Evolutionary conservation across 768 basidiomycete species (phyloP).

Genomic region (Russula sp.): DNA sequence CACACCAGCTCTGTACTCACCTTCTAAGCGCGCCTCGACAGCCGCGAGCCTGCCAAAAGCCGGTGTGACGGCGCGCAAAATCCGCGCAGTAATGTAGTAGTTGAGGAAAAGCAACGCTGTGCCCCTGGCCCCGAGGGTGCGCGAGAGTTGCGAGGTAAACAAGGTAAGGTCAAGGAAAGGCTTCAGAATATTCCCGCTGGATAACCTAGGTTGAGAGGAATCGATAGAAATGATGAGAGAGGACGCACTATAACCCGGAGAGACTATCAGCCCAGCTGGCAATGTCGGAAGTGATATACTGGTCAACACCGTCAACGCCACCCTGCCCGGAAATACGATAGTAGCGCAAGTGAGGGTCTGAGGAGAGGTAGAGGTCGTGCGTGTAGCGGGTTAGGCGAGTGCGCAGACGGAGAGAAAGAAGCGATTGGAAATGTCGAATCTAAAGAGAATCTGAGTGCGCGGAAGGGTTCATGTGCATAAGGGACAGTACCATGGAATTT

Average conservation of each 20-base stretch:
- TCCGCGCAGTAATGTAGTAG: constrained; percentile 80
- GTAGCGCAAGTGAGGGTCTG: constrained; percentile 64
- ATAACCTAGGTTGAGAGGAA: neutral
- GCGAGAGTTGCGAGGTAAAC: constrained; percentile 87
- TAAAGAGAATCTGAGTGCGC: constrained; percentile 28
- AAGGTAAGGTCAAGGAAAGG: constrained; percentile 85
- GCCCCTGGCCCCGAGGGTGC: constrained; percentile 81
- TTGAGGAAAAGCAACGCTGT: constrained; percentile 73
- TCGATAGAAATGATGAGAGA: neutral
- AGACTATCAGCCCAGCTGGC: constrained; percentile 84
- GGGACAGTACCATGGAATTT: constrained; percentile 71
- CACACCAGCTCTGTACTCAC: constrained; percentile 87
- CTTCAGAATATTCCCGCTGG: constrained; percentile 88
- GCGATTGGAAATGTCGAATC: constrained; percentile 87
- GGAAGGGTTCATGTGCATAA: neutral
- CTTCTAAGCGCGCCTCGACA: constrained; percentile 80
- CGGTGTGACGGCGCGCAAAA: constrained; percentile 81
- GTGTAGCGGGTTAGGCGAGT: constrained; percentile 87
- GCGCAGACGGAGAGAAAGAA: constrained; percentile 74
- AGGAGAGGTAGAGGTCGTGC: constrained; percentile 86
- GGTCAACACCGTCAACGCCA: constrained; percentile 66
- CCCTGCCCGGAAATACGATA: constrained; percentile 41
- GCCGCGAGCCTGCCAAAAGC: constrained; percentile 89
- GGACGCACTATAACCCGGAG: constrained; percentile 79
- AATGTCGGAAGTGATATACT: constrained; percentile 91